A percentile compares a stretch with the other conserved stretches of the same genome.
These are phyloP conservation scores for Xylaria bambusicola DNA, from an alignment of 495 filamentous ascomycete genomes.

Conservation along the genomic window DNA sequence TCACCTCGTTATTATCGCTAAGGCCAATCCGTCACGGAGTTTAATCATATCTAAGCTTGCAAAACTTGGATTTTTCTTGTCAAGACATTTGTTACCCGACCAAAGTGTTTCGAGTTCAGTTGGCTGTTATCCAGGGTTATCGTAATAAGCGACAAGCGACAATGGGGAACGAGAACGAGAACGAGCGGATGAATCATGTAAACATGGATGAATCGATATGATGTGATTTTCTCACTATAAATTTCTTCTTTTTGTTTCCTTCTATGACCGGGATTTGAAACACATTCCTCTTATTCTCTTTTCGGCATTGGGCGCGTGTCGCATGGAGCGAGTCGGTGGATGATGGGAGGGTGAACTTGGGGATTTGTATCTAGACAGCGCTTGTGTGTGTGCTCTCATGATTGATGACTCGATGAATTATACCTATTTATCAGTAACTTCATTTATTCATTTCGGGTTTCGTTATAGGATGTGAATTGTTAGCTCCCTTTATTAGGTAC, in stretches of 20 bases:
- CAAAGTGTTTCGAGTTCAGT: not conserved
- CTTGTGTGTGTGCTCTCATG: not conserved
- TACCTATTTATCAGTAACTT: not conserved
- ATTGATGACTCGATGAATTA: not conserved
- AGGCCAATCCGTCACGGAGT: not conserved
- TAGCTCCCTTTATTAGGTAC: no score
- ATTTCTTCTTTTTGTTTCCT: not conserved
- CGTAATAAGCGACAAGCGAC: not conserved
- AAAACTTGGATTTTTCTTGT: no score
- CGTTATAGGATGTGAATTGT: no score
- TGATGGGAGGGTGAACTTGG: not conserved
- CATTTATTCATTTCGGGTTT: no score
- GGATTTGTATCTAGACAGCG: not conserved
- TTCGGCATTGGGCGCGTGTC: not conserved
- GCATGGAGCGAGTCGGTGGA: not conserved
- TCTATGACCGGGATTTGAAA: not conserved
- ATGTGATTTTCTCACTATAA: not conserved
- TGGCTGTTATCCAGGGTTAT: not conserved
- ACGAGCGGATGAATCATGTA: not conserved
- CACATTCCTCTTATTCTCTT: not conserved
- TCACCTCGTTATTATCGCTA: slow-evolving; percentile 37
- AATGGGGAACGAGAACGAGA: no score
- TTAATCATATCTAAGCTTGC: no score
- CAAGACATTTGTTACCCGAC: not conserved
- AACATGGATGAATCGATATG: not conserved